These are phyloP conservation scores for Colletotrichum higginsianum DNA, from an alignment of 2,329 filamentous ascomycete species.

Conservation along the genomic window DNA sequence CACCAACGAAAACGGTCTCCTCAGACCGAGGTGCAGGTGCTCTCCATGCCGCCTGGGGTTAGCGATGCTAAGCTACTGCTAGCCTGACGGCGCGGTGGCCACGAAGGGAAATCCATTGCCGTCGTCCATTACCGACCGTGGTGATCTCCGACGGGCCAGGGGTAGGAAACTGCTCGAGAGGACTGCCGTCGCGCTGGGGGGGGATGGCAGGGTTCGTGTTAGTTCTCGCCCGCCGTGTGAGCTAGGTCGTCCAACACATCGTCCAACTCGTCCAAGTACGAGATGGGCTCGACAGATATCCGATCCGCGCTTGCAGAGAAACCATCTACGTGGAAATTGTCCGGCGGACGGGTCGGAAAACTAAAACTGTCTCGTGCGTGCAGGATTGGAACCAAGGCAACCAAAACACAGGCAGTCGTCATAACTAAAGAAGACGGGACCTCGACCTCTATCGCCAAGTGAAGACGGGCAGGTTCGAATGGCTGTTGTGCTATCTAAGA, in stretches of 20 bases:
- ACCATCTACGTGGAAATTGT: background rate
- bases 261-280: conserved; percentile 1
- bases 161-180: background rate
- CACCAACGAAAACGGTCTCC: background rate
- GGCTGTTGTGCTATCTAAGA: no score
- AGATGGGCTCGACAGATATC: conserved; percentile 13
- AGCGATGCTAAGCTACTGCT: background rate
- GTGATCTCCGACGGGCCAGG: background rate
- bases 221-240: background rate
- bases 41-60: background rate
- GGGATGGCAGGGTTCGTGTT: background rate
- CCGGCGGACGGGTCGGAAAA: conserved; percentile 3
- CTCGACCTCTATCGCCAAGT: background rate
- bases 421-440: conserved; percentile 4
- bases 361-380: background rate
- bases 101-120: background rate
- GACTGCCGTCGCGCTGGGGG: background rate
- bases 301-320: conserved; percentile 10
- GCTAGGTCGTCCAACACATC: background rate
- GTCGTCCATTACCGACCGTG: background rate
- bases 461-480: background rate
- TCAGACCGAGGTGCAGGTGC: background rate
- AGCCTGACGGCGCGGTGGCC: background rate
- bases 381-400: background rate
- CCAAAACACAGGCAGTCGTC: background rate